These are phyloP conservation scores for Debaryomyces psychrophilus DNA, from an alignment of 1,139 yeast species.

Conservation along the genomic window DNA sequence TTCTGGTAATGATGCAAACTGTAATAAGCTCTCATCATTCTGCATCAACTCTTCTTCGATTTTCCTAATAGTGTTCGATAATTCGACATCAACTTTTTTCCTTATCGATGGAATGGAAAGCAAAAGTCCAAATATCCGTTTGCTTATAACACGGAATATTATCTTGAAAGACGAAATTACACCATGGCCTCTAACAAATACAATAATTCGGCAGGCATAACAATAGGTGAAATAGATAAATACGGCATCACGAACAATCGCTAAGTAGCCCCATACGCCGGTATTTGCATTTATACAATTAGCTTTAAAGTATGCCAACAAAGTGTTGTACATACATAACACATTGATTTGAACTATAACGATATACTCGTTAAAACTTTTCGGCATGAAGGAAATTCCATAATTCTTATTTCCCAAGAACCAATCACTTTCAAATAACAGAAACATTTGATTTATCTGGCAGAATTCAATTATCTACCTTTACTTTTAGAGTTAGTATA, in stretches of 20 bases:
- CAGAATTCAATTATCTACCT: background rate
- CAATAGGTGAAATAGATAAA: constrained; percentile 23
- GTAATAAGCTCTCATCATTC: constrained; percentile 49
- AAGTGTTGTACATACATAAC: background rate
- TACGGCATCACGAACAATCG: constrained; percentile 30
- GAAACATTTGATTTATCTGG: background rate
- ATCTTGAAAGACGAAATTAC: constrained; percentile 26
- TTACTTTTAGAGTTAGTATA: background rate
- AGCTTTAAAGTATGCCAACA: background rate
- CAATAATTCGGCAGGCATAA: constrained; percentile 15
- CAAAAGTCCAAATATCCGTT: constrained; percentile 33
- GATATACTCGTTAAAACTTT: constrained; percentile 8
- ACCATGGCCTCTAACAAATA: constrained; percentile 44
- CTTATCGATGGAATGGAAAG: constrained; percentile 58
- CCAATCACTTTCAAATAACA: constrained; percentile 4
- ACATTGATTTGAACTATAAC: constrained; percentile 7
- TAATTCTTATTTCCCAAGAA: constrained; percentile 11
- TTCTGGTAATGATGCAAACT: constrained; percentile 57
- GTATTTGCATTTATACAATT: constrained; percentile 14
- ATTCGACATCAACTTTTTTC: constrained; percentile 61
- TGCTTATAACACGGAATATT: constrained; percentile 18
- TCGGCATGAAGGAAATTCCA: constrained; percentile 14
- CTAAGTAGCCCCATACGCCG: constrained; percentile 18
- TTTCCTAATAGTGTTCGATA: constrained; percentile 46
- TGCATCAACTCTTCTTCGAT: constrained; percentile 60